Conservation (phyloP, 331 rosid genomes). For the Stylosanthes scabra region DNA sequence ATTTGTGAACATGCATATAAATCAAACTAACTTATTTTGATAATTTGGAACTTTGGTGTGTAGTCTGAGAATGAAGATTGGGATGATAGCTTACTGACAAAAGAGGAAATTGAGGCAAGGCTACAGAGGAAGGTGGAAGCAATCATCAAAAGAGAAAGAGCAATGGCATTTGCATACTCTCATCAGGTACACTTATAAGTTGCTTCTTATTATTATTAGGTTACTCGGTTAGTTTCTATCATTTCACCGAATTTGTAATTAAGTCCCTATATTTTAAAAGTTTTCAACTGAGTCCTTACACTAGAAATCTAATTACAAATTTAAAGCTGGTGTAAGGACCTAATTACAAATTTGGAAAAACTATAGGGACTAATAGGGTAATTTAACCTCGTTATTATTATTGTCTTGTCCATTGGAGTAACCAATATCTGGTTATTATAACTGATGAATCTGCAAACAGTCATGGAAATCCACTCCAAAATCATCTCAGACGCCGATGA, state of each 20-base stretch:
- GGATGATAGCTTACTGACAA: constrained; percentile 92
- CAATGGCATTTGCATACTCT: constrained; percentile 96
- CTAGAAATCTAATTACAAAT: too few relatives aligned
- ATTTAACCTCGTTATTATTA: too few relatives aligned
- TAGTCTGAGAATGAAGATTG: constrained; percentile 89
- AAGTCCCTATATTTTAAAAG: too few relatives aligned
- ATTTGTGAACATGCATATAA: not conserved
- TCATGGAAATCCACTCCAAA: constrained; percentile 79
- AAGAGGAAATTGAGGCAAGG: constrained; percentile 88
- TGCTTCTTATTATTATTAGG: not conserved
- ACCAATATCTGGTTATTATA: not conserved
- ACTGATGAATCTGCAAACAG: constrained; percentile 49
- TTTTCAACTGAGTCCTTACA: too few relatives aligned
- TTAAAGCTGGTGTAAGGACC: too few relatives aligned
- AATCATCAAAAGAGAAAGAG: constrained; percentile 87
- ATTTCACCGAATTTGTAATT: too few relatives aligned
- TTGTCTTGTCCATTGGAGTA: constrained; percentile 1
- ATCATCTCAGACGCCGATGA: constrained; percentile 62
- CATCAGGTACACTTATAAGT: constrained; percentile 66
- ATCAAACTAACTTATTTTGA: constrained; percentile 23
- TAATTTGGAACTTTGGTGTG: constrained; percentile 40
- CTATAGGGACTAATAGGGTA: too few relatives aligned
- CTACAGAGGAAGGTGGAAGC: constrained; percentile 93
- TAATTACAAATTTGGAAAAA: too few relatives aligned
- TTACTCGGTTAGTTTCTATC: too few relatives aligned